phyloP scores from a whole-genome alignment of 495 filamentous ascomycete genomes.

The Penicillium silybi region DNA sequence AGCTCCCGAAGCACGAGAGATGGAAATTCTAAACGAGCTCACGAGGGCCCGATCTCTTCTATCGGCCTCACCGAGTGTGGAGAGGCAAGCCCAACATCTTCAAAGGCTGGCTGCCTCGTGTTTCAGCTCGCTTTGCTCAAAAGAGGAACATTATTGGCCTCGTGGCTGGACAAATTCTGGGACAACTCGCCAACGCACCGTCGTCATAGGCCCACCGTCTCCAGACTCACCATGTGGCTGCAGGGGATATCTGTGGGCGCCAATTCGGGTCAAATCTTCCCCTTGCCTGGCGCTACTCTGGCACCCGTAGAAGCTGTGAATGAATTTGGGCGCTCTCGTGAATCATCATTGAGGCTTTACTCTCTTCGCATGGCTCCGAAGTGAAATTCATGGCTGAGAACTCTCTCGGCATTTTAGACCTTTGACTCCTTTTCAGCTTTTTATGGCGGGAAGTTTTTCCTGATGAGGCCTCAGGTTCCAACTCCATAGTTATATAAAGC shows the following conservation, averaged over 20 bases:
- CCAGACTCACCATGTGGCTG: background rate
- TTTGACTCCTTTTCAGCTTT: background rate
- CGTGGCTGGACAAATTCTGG: background rate
- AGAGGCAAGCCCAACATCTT: background rate
- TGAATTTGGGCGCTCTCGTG: background rate
- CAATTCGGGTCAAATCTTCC: background rate
- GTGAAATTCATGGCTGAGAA: background rate
- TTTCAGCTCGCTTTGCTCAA: background rate
- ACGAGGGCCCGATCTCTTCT: background rate
- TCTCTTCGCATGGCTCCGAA: background rate
- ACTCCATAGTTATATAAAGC: background rate
- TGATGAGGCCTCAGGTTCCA: background rate
- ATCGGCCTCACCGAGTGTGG: background rate
- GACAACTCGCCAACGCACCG: background rate
- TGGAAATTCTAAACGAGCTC: conserved; percentile 3
- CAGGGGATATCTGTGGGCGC: background rate
- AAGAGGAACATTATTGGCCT: background rate
- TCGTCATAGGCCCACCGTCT: background rate
- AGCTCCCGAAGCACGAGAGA: background rate
- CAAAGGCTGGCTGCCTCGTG: background rate
- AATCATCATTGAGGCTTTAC: background rate
- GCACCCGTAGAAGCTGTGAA: background rate
- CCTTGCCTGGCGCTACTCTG: background rate
- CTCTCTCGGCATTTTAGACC: background rate
- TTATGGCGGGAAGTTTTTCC: background rate